phyloP scores from a whole-genome alignment of 2,329 filamentous ascomycete genomes.

The Diaporthe citrichinensis region DNA sequence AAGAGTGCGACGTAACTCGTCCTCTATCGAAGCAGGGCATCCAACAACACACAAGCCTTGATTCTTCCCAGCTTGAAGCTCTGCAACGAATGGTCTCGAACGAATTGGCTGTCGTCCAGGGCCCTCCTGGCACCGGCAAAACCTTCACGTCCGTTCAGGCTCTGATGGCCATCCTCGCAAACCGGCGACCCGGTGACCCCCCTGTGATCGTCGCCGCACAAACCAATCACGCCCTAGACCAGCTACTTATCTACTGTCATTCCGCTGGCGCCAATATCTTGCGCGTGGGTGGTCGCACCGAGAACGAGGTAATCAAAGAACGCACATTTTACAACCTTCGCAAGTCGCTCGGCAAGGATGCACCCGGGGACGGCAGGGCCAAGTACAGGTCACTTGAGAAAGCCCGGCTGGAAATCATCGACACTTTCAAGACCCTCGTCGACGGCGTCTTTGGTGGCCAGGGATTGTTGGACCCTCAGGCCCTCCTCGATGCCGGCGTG shows the following conservation, averaged over 20 bases:
- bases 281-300: constrained; percentile 76
- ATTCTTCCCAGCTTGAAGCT: constrained; percentile 79
- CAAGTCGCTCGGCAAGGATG: constrained; percentile 43
- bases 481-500: constrained; percentile 68
- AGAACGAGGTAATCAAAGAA: constrained; percentile 74
- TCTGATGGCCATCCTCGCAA: constrained; percentile 75
- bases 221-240: constrained; percentile 92
- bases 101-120: constrained; percentile 83
- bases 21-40: constrained; percentile 42
- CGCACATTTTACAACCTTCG: constrained; percentile 77
- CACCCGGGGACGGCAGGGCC: constrained; percentile 42
- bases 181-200: constrained; percentile 67
- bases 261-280: constrained; percentile 68
- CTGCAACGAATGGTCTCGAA: constrained; percentile 79
- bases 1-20: constrained; percentile 42
- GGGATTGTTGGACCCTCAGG: constrained; percentile 64
- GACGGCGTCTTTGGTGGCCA: constrained; percentile 55
- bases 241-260: constrained; percentile 77
- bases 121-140: constrained; percentile 82
- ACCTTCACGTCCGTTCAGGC: constrained; percentile 85
- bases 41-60: constrained; percentile 62
- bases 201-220: constrained; percentile 87
- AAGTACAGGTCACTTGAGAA: constrained; percentile 47
- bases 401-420: constrained; percentile 47
- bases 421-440: constrained; percentile 58